phyloP scores from a whole-genome alignment of 129 eudicot genomes.

The Erigeron canadensis region DNA sequence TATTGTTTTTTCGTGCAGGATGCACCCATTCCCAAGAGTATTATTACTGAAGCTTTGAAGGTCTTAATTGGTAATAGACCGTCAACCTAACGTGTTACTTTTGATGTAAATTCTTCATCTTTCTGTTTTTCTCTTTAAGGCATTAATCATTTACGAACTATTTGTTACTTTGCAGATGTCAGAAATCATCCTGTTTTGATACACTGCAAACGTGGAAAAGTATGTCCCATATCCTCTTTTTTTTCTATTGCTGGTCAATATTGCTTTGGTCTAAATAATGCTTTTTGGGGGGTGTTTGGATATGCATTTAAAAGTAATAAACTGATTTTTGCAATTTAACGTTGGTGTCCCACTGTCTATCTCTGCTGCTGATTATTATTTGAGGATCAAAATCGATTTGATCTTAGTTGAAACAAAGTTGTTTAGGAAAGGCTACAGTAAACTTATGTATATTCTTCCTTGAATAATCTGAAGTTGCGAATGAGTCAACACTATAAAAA shows the following conservation, averaged over 20 bases:
- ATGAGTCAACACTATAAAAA: neutral
- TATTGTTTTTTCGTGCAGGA: conserved; percentile 34
- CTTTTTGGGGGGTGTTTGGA: conserved; percentile 4
- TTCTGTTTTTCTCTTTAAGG: neutral
- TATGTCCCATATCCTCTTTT: conserved; percentile 20
- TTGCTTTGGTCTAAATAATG: neutral
- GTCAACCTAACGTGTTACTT: neutral
- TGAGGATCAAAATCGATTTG: neutral
- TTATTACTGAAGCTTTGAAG: conserved; percentile 54
- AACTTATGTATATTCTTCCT: neutral
- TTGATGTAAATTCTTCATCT: neutral
- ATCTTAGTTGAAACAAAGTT: neutral
- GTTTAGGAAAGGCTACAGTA: neutral
- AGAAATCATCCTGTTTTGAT: conserved; percentile 63
- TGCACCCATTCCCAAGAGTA: conserved; percentile 37
- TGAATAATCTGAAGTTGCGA: neutral
- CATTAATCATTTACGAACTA: conserved; percentile 2
- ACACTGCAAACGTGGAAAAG: conserved; percentile 76
- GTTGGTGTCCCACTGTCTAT: neutral
- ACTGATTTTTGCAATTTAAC: neutral
- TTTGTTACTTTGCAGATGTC: conserved; percentile 42
- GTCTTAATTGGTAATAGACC: conserved; percentile 49
- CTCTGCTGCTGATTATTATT: neutral
- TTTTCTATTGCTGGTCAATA: neutral
- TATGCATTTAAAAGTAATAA: neutral